These are phyloP conservation scores for Fremontodendron californicum DNA, from an alignment of 345 rosid genomes.

Conservation along the genomic window DNA sequence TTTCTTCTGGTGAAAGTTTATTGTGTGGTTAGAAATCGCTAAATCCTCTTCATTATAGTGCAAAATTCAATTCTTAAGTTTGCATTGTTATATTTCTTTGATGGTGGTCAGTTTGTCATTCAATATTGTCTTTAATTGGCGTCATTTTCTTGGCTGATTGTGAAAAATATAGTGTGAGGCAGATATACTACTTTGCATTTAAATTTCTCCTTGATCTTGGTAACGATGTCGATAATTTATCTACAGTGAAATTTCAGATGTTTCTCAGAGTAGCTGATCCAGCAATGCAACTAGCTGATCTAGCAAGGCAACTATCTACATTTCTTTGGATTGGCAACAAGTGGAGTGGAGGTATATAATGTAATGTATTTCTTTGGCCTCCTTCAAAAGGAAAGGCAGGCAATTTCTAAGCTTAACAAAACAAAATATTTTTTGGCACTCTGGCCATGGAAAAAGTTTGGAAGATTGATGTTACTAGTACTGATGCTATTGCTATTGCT, in stretches of 20 bases:
- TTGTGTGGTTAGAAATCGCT: not conserved
- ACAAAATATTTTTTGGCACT: no score
- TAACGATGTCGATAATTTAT: not conserved
- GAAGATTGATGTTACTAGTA: no score
- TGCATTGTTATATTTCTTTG: not conserved
- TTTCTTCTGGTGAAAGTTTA: not conserved
- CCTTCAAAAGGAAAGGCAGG: not conserved
- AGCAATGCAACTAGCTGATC: not conserved
- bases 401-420: not conserved
- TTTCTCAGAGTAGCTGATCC: not conserved
- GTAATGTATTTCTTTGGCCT: not conserved
- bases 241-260: not conserved
- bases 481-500: no score
- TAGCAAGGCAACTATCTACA: not conserved
- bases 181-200: not conserved
- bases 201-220: not conserved
- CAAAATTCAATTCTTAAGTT: not conserved
- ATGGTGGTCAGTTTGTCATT: not conserved
- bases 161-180: no score
- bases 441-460: no score
- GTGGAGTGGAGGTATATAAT: no score
- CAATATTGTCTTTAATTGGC: not conserved
- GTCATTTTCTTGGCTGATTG: no score
- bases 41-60: not conserved
- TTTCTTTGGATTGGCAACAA: not conserved